Evolutionary conservation across 176 grass and related monocot species (phyloP), one percentile per base, ranked within the genome.

Genomic region (barley (Hordeum vulgare)): DNA sequence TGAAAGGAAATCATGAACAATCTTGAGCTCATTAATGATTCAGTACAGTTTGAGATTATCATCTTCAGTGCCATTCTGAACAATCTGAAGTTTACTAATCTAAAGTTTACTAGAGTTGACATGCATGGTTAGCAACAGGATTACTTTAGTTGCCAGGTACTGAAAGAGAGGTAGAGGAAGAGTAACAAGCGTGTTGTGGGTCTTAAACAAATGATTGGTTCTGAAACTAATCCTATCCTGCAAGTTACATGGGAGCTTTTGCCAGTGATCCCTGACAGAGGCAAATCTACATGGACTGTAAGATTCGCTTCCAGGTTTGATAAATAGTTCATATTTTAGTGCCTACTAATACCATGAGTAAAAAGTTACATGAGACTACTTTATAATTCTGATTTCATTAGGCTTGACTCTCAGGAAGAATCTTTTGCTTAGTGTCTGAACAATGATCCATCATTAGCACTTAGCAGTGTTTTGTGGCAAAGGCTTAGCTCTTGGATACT

Each of bases 131-230:
- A 89, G 33, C 24, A 4, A 9, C 53, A 81, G 75, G 82, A 70
- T 68, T 85, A 86, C 24, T 81, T 78, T 77, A 85, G 27, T 81
- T 40, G 71, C 24, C 62, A 47, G 41, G 62, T 61, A 79, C 75
- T 11, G 26, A 8, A 84, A 77, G 66, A 77, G 66, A 53, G 33
- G 39, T 47, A 60, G 24, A 41, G 54, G 78, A 35, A 23, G 25
- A 65, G 40, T 21, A 78, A 65, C 73, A 86, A 74, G 27, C 15
- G 83, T 86, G 73, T 9, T 57, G 34, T 82, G 65, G 68, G 73
- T 86, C 80, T 67, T 83, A 79, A 86, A 86, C 88, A 86, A 86
- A 83, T 86, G 73, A 40, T 76, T 78, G 57, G 35, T 56, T 65
- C 59, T 18, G 42, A 74, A 61, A 60, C 27, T 61, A 79, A 67